Evolutionary conservation across 768 basidiomycete species (phyloP).

Genomic region (Lactarius vividus): DNA sequence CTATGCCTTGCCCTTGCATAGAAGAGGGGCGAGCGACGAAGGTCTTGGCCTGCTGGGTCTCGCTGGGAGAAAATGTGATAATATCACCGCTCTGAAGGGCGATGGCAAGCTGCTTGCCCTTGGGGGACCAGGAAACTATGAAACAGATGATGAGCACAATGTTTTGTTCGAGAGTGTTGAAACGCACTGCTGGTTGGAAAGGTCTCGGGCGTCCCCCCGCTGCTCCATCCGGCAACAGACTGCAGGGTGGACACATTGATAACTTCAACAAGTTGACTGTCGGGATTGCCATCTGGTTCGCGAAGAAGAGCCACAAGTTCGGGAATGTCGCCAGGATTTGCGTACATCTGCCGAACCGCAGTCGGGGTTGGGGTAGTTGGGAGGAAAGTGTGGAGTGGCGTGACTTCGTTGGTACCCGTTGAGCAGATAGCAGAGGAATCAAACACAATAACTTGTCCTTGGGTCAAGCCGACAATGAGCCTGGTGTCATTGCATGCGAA

Average conservation of each 20-base stretch:
- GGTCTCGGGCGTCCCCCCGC: slow-evolving; percentile 44
- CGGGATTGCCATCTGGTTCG: slow-evolving; percentile 34
- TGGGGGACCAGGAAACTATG: slow-evolving; percentile 80
- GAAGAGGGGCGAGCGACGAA: slow-evolving; percentile 57
- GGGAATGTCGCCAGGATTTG: slow-evolving; percentile 62
- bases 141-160: slow-evolving; percentile 20
- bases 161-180: neutral
- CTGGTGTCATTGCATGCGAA: slow-evolving; percentile 61
- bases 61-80: slow-evolving; percentile 58
- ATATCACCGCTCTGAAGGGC: slow-evolving; percentile 71
- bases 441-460: slow-evolving; percentile 60
- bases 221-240: slow-evolving; percentile 53
- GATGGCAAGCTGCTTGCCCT: slow-evolving; percentile 80
- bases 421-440: slow-evolving; percentile 54
- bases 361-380: slow-evolving; percentile 39
- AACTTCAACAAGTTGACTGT: slow-evolving; percentile 51
- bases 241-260: slow-evolving; percentile 53
- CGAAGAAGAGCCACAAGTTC: slow-evolving; percentile 60
- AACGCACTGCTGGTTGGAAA: slow-evolving; percentile 61
- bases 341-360: slow-evolving; percentile 51
- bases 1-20: slow-evolving; percentile 42
- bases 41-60: slow-evolving; percentile 52
- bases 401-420: slow-evolving; percentile 40
- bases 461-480: slow-evolving; percentile 55
- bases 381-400: slow-evolving; percentile 49